A percentile compares a stretch with the other conserved stretches of the same genome.
Evolutionary conservation across 1,139 yeast species (phyloP).

Genomic region (Lodderomyces orthopsilosis): DNA sequence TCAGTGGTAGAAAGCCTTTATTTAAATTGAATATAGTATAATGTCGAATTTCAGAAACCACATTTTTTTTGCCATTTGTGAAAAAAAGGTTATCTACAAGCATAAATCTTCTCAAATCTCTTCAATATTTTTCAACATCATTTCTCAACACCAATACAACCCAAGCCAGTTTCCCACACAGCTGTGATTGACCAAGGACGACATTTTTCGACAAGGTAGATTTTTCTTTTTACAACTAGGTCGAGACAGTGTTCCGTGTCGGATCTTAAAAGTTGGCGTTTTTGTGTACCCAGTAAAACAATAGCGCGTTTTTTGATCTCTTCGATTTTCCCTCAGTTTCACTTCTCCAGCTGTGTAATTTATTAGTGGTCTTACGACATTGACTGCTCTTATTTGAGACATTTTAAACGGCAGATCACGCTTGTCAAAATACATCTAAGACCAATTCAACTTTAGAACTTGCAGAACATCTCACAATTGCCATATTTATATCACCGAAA

Average conservation of each 20-base stretch:
- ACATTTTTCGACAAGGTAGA: too few relatives aligned
- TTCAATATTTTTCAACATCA: too few relatives aligned
- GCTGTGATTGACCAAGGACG: too few relatives aligned
- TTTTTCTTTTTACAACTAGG: too few relatives aligned
- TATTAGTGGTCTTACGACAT: not conserved
- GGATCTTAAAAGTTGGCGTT: not conserved
- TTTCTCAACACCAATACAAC: too few relatives aligned
- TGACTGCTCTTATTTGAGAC: not conserved
- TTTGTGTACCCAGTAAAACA: not conserved
- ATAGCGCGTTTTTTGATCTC: not conserved
- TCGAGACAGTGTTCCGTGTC: not conserved
- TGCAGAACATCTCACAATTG: not conserved
- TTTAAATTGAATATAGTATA: too few relatives aligned
- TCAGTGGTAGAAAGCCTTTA: too few relatives aligned
- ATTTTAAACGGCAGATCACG: not conserved
- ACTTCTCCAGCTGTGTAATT: not conserved
- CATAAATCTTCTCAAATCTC: too few relatives aligned
- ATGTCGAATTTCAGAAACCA: too few relatives aligned
- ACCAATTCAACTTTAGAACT: not conserved
- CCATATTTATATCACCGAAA: slow-evolving; percentile 13
- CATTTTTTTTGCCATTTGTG: too few relatives aligned
- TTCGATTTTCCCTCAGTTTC: not conserved
- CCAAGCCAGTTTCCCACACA: too few relatives aligned
- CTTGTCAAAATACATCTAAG: not conserved
- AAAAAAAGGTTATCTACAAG: too few relatives aligned